A percentile compares a stretch with the other conserved stretches of the same genome.
Evolutionary conservation across 164 flowering plant species (phyloP).

Genomic region (Aristolochia contorta): DNA sequence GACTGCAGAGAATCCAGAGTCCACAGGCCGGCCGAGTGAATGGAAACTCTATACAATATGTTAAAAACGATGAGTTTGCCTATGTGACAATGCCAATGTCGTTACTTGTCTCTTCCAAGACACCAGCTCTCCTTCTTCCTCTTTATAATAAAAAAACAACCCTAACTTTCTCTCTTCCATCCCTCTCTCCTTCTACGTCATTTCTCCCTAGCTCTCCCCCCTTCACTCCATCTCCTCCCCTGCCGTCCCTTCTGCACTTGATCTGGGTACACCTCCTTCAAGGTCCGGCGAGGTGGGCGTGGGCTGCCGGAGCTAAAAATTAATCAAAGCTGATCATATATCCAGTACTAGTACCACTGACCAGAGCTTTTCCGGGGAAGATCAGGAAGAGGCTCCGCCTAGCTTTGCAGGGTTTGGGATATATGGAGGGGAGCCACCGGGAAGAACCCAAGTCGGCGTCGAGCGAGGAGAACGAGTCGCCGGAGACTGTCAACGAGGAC

Average conservation of each 20-base stretch:
- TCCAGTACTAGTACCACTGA: too few species aligned
- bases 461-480: conserved; percentile 20
- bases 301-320: background rate
- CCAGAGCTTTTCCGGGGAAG: background rate
- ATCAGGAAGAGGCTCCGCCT: background rate
- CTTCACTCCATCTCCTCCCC: conserved; percentile 1
- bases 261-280: background rate
- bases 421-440: background rate
- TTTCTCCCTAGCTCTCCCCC: background rate
- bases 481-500: conserved; percentile 19
- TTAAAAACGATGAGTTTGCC: too few species aligned
- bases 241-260: background rate
- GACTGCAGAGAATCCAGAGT: too few species aligned
- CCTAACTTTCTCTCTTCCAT: background rate
- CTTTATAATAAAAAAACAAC: too few species aligned
- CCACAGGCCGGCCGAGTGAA: too few species aligned
- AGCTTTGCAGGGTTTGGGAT: too few species aligned
- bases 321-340: too few species aligned
- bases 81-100: too few species aligned
- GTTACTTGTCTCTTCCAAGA: too few species aligned
- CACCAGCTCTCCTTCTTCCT: too few species aligned
- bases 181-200: background rate
- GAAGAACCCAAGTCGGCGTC: conserved; percentile 6
- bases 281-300: background rate
- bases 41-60: too few species aligned